Conservation (phyloP, 2,329 filamentous ascomycete genomes). For the Aspergillus sp. region DNA sequence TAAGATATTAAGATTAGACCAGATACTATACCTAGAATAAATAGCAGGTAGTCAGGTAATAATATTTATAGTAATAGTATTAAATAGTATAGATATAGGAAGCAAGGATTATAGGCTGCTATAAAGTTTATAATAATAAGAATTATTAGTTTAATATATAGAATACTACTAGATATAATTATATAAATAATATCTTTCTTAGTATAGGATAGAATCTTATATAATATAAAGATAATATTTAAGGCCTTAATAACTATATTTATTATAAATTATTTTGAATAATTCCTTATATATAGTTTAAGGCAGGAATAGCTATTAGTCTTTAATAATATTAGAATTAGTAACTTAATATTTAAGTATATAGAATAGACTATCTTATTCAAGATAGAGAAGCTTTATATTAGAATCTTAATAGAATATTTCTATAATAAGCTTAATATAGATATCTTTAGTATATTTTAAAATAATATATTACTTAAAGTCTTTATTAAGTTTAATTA, state of each 20-base stretch:
- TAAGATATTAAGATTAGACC: background rate
- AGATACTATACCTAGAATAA: background rate
- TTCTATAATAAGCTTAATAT: background rate
- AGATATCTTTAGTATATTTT: background rate
- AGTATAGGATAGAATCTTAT: background rate
- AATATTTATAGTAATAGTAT: conserved; percentile 2
- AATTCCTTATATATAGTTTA: background rate
- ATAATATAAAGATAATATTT: background rate
- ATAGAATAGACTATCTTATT: background rate
- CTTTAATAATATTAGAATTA: background rate
- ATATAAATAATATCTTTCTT: background rate
- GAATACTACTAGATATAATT: background rate
- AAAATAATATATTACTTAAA: too few relatives aligned
- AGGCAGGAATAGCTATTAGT: background rate
- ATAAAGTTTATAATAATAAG: background rate
- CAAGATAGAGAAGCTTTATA: background rate
- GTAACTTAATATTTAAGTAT: too few relatives aligned
- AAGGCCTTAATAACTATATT: background rate
- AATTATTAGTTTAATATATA: background rate
- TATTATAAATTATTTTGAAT: background rate
- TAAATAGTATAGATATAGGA: background rate
- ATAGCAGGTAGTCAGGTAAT: background rate
- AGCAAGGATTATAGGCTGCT: background rate
- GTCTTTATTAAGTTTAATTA: too few relatives aligned
- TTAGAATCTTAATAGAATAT: background rate